A percentile compares a stretch with the other conserved stretches of the same genome.
Evolutionary conservation across 2,329 filamentous ascomycete genomes (phyloP).

Genomic region (Colletotrichum sublineola): DNA sequence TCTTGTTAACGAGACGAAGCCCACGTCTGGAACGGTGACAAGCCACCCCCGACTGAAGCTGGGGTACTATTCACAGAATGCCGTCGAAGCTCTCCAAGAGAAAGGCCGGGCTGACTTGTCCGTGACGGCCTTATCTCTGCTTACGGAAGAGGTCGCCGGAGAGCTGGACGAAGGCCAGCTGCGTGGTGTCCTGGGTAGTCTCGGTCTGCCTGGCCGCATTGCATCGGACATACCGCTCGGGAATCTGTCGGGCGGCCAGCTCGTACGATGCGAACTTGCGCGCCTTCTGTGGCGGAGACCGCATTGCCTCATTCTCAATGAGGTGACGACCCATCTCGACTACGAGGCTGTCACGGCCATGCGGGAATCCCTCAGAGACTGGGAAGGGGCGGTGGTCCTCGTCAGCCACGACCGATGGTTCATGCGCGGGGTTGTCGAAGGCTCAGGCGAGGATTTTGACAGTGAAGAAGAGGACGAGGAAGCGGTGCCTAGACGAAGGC

Average conservation of each 20-base stretch:
- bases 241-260: conserved; percentile 84
- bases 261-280: conserved; percentile 75
- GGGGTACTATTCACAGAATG: conserved; percentile 85
- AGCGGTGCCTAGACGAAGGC: conserved; percentile 59
- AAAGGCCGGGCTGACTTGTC: conserved; percentile 59
- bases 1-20: conserved; percentile 71
- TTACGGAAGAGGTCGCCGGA: conserved; percentile 67
- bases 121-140: conserved; percentile 74
- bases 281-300: conserved; percentile 76
- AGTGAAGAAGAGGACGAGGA: conserved; percentile 59
- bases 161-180: conserved; percentile 75
- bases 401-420: conserved; percentile 89
- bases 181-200: conserved; percentile 73
- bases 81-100: conserved; percentile 76
- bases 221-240: conserved; percentile 80
- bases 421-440: conserved; percentile 79
- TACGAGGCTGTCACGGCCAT: conserved; percentile 83
- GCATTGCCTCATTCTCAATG: conserved; percentile 82
- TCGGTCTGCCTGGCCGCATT: conserved; percentile 78
- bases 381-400: conserved; percentile 80
- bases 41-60: conserved; percentile 77
- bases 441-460: conserved; percentile 58
- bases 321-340: conserved; percentile 88
- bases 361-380: conserved; percentile 73
- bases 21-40: conserved; percentile 72